Percentiles rank a stretch among this genome's conserved stretches.
phyloP scores from a whole-genome alignment of 1,139 yeast species.

The Citeromyces hawaiiensis region DNA sequence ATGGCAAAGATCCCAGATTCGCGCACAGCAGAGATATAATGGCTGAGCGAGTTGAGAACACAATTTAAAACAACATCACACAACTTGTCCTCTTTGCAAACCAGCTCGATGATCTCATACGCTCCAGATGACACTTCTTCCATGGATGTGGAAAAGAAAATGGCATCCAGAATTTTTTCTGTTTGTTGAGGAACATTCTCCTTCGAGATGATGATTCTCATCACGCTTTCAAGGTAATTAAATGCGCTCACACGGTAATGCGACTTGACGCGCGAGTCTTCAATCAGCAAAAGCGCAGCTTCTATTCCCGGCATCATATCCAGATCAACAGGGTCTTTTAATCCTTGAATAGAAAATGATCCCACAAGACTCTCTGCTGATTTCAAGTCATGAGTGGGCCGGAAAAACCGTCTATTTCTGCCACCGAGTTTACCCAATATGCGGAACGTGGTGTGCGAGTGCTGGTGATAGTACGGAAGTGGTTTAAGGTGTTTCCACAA shows the following conservation, averaged over 20 bases:
- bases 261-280: constrained; percentile 48
- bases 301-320: constrained; percentile 75
- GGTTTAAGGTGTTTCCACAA: constrained; percentile 88
- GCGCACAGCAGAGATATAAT: constrained; percentile 58
- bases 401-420: constrained; percentile 74
- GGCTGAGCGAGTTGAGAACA: constrained; percentile 68
- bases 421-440: constrained; percentile 95
- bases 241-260: constrained; percentile 72
- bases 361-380: constrained; percentile 47
- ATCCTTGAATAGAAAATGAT: constrained; percentile 56
- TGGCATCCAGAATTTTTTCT: constrained; percentile 60
- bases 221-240: constrained; percentile 51
- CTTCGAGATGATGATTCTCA: constrained; percentile 53
- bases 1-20: constrained; percentile 60
- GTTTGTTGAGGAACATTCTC: constrained; percentile 39
- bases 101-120: constrained; percentile 38
- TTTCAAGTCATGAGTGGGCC: constrained; percentile 55
- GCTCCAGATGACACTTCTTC: constrained; percentile 70
- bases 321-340: constrained; percentile 47
- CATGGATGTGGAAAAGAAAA: constrained; percentile 66
- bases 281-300: constrained; percentile 56
- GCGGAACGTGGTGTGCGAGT: constrained; percentile 87
- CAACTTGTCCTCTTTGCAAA: constrained; percentile 43
- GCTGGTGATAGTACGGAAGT: constrained; percentile 84
- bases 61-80: constrained; percentile 13